These are phyloP conservation scores for Gardenia jasminoides DNA, from an alignment of 257 asterid species.

Conservation along the genomic window DNA sequence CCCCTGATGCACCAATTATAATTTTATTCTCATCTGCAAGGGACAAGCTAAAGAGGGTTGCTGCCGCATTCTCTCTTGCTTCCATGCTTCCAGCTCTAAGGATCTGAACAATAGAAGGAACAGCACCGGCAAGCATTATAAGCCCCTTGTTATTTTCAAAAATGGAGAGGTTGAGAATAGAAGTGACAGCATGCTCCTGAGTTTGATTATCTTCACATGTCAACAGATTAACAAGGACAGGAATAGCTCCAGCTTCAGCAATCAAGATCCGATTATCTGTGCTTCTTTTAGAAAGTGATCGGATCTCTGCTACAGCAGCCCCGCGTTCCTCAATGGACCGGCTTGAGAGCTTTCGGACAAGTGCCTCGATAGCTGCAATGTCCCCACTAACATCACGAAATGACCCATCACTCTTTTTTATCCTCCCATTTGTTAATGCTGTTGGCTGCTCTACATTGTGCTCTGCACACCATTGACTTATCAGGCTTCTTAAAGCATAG, in stretches of 20 bases:
- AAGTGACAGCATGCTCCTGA: conserved; percentile 88
- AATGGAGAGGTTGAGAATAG: conserved; percentile 80
- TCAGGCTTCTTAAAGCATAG: conserved; percentile 65
- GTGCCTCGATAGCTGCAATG: conserved; percentile 60
- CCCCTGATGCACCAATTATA: conserved; percentile 92
- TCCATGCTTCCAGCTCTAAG: conserved; percentile 89
- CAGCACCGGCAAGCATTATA: conserved; percentile 85
- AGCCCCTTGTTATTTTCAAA: conserved; percentile 71
- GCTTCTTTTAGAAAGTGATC: conserved; percentile 81
- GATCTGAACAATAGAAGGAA: conserved; percentile 86
- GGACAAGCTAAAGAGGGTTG: conserved; percentile 83
- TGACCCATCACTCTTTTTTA: conserved; percentile 76
- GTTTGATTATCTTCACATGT: conserved; percentile 59
- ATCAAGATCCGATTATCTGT: conserved; percentile 87
- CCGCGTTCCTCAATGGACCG: conserved; percentile 57
- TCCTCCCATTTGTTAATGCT: conserved; percentile 48
- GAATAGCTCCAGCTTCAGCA: conserved; percentile 92
- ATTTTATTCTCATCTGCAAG: conserved; percentile 86
- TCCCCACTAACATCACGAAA: conserved; percentile 73
- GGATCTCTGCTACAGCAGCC: conserved; percentile 75
- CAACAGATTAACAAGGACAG: conserved; percentile 62
- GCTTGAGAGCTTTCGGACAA: conserved; percentile 69
- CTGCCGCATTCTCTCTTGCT: conserved; percentile 91
- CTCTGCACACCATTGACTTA: conserved; percentile 76
- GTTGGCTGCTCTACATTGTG: conserved; percentile 67